These are phyloP conservation scores for Rhododendron kiyosumense DNA, from an alignment of 148 eudicot species.

Conservation along the genomic window DNA sequence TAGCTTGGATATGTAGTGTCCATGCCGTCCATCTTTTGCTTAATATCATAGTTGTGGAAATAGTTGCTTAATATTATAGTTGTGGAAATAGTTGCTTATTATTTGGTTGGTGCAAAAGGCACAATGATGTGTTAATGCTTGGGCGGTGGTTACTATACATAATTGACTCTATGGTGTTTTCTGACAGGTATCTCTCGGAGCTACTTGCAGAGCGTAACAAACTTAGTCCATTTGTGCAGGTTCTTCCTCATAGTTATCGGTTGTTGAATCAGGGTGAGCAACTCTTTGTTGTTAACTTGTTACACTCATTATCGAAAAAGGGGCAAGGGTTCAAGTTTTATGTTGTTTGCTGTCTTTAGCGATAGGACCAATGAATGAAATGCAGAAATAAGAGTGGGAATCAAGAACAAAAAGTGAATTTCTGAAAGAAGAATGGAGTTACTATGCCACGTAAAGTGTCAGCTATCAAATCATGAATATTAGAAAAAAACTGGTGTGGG, in stretches of 20 bases:
- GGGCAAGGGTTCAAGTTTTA: not conserved
- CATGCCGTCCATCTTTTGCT: not conserved
- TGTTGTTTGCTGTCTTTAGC: not conserved
- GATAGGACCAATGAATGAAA: not conserved
- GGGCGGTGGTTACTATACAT: not conserved
- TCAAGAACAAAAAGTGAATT: not conserved
- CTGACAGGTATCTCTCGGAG: slow-evolving; percentile 74
- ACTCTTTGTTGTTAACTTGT: not conserved
- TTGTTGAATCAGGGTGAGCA: slow-evolving; percentile 88
- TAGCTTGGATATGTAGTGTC: not conserved
- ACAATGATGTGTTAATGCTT: not conserved
- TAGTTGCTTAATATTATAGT: not conserved
- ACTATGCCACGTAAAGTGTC: not conserved
- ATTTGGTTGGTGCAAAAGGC: not conserved
- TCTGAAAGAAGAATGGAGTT: not conserved
- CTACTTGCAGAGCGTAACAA: slow-evolving; percentile 82
- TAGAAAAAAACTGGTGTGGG: not conserved
- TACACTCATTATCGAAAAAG: not conserved
- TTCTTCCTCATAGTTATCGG: slow-evolving; percentile 68
- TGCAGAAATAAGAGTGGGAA: not conserved
- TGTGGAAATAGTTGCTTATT: not conserved
- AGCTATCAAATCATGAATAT: not conserved
- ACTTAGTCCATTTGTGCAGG: slow-evolving; percentile 73
- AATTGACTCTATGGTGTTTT: not conserved
- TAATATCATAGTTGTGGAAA: not conserved